Conservation (phyloP, 2,329 filamentous ascomycete species). For the Talaromyces sp. region DNA sequence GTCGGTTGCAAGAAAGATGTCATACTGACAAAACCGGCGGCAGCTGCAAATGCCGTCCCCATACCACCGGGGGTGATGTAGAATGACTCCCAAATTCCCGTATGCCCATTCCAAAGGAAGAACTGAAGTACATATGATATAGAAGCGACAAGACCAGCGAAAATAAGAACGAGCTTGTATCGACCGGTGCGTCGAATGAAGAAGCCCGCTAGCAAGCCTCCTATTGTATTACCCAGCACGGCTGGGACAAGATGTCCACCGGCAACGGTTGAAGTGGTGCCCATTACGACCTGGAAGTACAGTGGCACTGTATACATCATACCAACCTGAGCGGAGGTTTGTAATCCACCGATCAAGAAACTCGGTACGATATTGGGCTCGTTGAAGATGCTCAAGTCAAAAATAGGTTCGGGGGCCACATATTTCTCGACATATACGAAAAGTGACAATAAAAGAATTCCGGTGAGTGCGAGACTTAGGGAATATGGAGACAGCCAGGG, state of each 20-base stretch:
- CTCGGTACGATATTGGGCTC: conserved; percentile 32
- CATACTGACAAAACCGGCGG: conserved; percentile 52
- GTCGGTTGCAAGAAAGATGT: conserved; percentile 47
- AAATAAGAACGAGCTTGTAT: conserved; percentile 57
- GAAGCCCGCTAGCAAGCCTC: conserved; percentile 60
- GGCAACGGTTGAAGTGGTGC: conserved; percentile 58
- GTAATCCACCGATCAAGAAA: conserved; percentile 50
- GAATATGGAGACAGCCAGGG: conserved; percentile 32
- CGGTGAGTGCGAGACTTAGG: conserved; percentile 23
- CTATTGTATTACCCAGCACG: conserved; percentile 64
- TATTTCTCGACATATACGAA: conserved; percentile 36
- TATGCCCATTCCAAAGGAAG: conserved; percentile 60
- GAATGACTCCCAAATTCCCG: conserved; percentile 55
- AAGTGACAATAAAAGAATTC: conserved; percentile 15
- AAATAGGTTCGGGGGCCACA: conserved; percentile 37
- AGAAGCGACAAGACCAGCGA: conserved; percentile 52
- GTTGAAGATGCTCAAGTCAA: conserved; percentile 36
- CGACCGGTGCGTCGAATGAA: conserved; percentile 59
- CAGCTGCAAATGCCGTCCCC: conserved; percentile 49
- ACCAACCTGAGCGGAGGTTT: conserved; percentile 59
- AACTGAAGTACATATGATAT: conserved; percentile 54
- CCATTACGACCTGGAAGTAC: conserved; percentile 66
- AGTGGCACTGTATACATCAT: conserved; percentile 66
- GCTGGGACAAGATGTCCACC: conserved; percentile 65
- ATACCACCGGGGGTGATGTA: conserved; percentile 61